These are phyloP conservation scores for Aspergillus quadricinctus DNA, from an alignment of 2,329 filamentous ascomycete genomes.

Conservation along the genomic window DNA sequence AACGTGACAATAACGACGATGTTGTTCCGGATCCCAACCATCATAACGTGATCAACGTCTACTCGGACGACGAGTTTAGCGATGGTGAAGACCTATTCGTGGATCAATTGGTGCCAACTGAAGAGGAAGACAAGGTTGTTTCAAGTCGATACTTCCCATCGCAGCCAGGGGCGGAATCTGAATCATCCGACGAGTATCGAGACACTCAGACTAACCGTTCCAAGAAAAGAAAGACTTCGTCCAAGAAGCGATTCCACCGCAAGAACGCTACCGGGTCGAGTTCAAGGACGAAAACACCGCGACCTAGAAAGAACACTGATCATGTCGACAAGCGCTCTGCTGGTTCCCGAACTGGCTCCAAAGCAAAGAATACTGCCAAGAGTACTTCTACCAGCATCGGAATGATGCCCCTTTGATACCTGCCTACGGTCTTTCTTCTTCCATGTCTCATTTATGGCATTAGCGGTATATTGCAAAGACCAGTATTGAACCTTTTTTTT, in stretches of 20 bases:
- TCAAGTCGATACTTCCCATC: slow-evolving; percentile 34
- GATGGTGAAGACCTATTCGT: slow-evolving; percentile 30
- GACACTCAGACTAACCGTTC: slow-evolving; percentile 14
- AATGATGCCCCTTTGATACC: slow-evolving; percentile 37
- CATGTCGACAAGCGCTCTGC: slow-evolving; percentile 18
- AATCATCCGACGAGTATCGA: slow-evolving; percentile 21
- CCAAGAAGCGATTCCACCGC: slow-evolving; percentile 23
- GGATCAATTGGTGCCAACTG: slow-evolving; percentile 22
- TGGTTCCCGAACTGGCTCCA: slow-evolving; percentile 20
- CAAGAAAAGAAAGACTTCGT: slow-evolving; percentile 22
- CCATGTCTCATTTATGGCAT: slow-evolving; percentile 7
- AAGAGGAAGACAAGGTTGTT: slow-evolving; percentile 21
- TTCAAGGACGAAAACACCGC: slow-evolving; percentile 21
- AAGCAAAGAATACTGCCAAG: slow-evolving; percentile 13
- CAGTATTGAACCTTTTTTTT: neutral
- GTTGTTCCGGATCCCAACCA: slow-evolving; percentile 43
- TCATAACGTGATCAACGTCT: slow-evolving; percentile 41
- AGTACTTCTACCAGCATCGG: slow-evolving; percentile 28
- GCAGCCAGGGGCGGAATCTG: slow-evolving; percentile 17
- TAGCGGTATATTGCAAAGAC: slow-evolving; percentile 2
- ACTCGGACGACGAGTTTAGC: slow-evolving; percentile 37
- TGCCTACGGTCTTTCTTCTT: neutral
- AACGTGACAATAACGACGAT: slow-evolving; percentile 46
- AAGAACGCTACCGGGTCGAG: slow-evolving; percentile 20
- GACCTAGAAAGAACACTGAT: slow-evolving; percentile 20